Conservation (phyloP, 2,329 filamentous ascomycete species). For the Metarhizium sp. region DNA sequence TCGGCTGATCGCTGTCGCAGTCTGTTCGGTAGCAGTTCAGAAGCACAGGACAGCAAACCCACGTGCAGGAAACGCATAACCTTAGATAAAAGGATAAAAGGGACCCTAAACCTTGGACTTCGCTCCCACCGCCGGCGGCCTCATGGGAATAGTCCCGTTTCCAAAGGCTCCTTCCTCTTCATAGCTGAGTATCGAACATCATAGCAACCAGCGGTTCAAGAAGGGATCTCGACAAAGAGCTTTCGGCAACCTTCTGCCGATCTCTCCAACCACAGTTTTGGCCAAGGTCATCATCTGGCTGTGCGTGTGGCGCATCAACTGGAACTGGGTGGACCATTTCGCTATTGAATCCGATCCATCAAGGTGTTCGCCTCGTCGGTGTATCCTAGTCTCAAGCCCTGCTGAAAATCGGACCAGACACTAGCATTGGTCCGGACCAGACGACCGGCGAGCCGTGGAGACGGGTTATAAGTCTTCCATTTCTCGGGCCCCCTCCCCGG, state of each 20-base stretch:
- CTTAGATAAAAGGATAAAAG: not conserved
- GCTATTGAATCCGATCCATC: slow-evolving; percentile 1
- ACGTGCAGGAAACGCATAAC: not conserved
- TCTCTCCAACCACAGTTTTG: not conserved
- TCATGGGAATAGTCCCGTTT: not conserved
- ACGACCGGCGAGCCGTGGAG: not conserved
- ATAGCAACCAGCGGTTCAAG: not conserved
- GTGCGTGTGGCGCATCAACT: not conserved
- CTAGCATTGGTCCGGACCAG: not conserved
- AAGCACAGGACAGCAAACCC: not conserved
- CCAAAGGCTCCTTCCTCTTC: not conserved
- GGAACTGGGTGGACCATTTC: not conserved
- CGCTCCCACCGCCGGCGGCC: not conserved
- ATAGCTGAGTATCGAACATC: not conserved
- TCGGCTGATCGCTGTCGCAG: not conserved
- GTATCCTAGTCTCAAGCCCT: not conserved
- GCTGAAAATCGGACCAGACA: not conserved
- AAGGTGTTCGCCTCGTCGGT: not conserved
- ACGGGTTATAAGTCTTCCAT: not conserved
- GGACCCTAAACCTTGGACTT: not conserved
- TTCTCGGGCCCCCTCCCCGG: not conserved
- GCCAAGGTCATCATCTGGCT: not conserved
- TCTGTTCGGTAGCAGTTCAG: not conserved
- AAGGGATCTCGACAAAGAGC: not conserved
- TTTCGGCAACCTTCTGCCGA: slow-evolving; percentile 2